Percentiles rank a stretch among this genome's conserved stretches.
phyloP scores from a whole-genome alignment of 2,329 filamentous ascomycete species.

The Fusarium haematococcum region DNA sequence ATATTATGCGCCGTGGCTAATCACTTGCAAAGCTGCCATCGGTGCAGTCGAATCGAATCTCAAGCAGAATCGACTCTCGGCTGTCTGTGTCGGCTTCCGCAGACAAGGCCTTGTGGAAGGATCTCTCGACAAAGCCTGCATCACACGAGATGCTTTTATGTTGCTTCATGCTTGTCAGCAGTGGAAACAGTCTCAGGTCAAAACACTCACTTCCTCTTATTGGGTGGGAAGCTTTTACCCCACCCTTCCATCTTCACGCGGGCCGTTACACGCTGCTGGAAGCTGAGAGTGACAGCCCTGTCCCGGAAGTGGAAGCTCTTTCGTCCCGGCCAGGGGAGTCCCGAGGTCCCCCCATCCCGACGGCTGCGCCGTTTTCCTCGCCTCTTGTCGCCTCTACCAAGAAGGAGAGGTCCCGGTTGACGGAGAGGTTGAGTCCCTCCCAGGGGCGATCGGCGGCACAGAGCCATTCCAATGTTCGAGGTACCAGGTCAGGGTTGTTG shows the following conservation, averaged over 20 bases:
- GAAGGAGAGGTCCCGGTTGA: not conserved
- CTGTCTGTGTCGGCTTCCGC: not conserved
- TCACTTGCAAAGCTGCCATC: not conserved
- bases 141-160: not conserved
- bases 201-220: not conserved
- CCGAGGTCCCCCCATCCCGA: not conserved
- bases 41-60: not conserved
- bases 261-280: not conserved
- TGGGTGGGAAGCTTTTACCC: not conserved
- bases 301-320: not conserved
- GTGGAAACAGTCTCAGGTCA: not conserved
- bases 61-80: not conserved
- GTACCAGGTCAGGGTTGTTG: not conserved
- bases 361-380: not conserved
- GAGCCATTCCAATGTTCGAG: slow-evolving; percentile 11
- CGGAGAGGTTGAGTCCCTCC: slow-evolving; percentile 10
- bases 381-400: not conserved
- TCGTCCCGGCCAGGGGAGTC: not conserved
- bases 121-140: not conserved
- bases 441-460: slow-evolving; percentile 16
- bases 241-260: not conserved
- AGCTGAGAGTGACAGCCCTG: not conserved
- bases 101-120: not conserved
- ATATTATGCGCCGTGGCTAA: not conserved
- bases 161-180: not conserved